Evolutionary conservation across 768 basidiomycete species (phyloP).

Genomic region (Agrocybe chaxingu): DNA sequence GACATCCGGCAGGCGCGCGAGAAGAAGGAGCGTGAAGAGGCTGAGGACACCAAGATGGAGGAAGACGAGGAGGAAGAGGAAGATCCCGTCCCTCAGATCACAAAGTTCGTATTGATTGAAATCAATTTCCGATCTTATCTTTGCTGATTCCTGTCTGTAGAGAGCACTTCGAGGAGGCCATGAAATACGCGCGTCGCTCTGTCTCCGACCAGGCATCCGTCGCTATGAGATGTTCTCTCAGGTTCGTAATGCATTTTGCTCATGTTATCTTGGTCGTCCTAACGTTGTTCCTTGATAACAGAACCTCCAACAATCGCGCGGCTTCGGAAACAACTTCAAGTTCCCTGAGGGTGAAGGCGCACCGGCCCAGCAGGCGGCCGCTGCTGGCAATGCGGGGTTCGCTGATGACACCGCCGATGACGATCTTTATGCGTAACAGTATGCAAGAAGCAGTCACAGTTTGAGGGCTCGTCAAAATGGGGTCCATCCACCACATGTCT

Average conservation of each 20-base stretch:
- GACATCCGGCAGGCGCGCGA: slow-evolving; percentile 82
- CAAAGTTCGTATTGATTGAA: slow-evolving; percentile 38
- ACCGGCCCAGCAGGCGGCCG: slow-evolving; percentile 37
- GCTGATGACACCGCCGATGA: slow-evolving; percentile 86
- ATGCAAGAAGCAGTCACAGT: too few relatives aligned
- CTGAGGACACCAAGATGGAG: slow-evolving; percentile 69
- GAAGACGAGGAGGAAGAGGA: slow-evolving; percentile 74
- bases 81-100: slow-evolving; percentile 89
- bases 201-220: slow-evolving; percentile 93
- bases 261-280: slow-evolving; percentile 4
- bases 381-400: slow-evolving; percentile 70
- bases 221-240: slow-evolving; percentile 99
- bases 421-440: slow-evolving; percentile 77
- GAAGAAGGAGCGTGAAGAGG: slow-evolving; percentile 77
- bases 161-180: slow-evolving; percentile 98
- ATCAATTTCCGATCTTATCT: not conserved
- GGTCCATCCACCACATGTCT: too few relatives aligned
- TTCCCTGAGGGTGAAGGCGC: slow-evolving; percentile 79
- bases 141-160: slow-evolving; percentile 28
- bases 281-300: slow-evolving; percentile 23
- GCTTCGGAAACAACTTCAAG: slow-evolving; percentile 94
- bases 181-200: slow-evolving; percentile 95
- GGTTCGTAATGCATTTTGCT: slow-evolving; percentile 35
- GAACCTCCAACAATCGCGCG: slow-evolving; percentile 89
- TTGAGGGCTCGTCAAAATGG: too few relatives aligned